Evolutionary conservation across 495 filamentous ascomycete genomes (phyloP).

Genomic region (Aspergillus mulundensis): DNA sequence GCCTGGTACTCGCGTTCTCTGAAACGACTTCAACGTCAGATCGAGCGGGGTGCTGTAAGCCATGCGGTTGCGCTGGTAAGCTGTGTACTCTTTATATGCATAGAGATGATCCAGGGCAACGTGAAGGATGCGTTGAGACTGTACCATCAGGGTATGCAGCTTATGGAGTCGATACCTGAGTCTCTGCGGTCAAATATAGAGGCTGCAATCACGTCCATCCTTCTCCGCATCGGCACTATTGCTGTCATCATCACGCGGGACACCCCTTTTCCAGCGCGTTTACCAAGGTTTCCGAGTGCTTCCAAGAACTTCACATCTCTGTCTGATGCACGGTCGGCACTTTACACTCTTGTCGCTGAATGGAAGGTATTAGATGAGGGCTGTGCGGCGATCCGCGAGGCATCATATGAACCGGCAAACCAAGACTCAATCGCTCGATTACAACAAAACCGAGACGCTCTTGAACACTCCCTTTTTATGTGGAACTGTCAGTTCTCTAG

Average conservation of each 20-base stretch:
- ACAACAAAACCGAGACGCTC: too few relatives aligned
- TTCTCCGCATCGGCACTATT: constrained; percentile 21
- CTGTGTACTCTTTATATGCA: constrained; percentile 52
- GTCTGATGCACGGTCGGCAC: constrained; percentile 10
- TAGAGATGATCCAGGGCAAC: constrained; percentile 50
- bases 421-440: too few relatives aligned
- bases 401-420: background rate
- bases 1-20: constrained; percentile 46
- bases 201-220: constrained; percentile 19
- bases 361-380: constrained; percentile 9
- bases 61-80: constrained; percentile 41
- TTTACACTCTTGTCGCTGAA: constrained; percentile 3
- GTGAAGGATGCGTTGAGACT: constrained; percentile 38
- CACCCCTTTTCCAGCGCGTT: constrained; percentile 6
- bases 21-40: constrained; percentile 29
- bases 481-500: too few relatives aligned
- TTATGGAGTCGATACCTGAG: constrained; percentile 7
- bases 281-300: background rate
- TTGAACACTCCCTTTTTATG: too few relatives aligned
- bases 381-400: background rate
- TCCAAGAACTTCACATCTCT: constrained; percentile 6
- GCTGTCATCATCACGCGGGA: constrained; percentile 20
- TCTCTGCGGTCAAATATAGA: background rate
- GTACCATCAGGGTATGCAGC: constrained; percentile 33
- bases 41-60: constrained; percentile 26